A percentile compares a stretch with the other conserved stretches of the same genome.
Evolutionary conservation across 495 filamentous ascomycete species (phyloP).

Genomic region (Neurospora discreta): DNA sequence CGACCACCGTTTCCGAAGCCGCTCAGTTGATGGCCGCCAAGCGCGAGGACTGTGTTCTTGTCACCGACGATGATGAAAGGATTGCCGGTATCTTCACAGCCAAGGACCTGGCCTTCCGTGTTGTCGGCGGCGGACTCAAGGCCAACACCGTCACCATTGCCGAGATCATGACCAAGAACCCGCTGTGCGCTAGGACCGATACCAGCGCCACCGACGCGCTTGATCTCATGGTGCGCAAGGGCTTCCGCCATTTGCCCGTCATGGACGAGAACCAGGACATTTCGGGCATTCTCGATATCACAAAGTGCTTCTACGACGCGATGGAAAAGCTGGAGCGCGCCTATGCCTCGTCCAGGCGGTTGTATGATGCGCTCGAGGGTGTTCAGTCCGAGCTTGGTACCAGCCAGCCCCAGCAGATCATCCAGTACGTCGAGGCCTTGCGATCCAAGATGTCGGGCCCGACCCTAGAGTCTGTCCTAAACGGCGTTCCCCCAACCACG

Average conservation of each 20-base stretch:
- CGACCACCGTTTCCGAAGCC: conserved; percentile 87
- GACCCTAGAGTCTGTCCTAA: conserved; percentile 87
- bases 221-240: conserved; percentile 96
- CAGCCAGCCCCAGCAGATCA: conserved; percentile 94
- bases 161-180: conserved; percentile 99
- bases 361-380: conserved; percentile 95
- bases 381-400: conserved; percentile 97
- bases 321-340: conserved; percentile 99
- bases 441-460: conserved; percentile 96
- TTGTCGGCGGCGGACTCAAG: conserved; percentile 88
- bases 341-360: conserved; percentile 88
- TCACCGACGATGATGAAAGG: conserved; percentile 94
- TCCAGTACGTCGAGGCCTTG: conserved; percentile 95
- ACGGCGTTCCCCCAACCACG: conserved; percentile 82
- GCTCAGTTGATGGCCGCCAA: conserved; percentile 99
- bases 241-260: conserved; percentile 92
- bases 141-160: conserved; percentile 82
- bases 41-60: conserved; percentile 96
- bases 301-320: conserved; percentile 98
- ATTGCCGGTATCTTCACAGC: conserved; percentile 98
- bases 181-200: conserved; percentile 90
- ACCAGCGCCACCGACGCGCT: conserved; percentile 96
- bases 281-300: conserved; percentile 95
- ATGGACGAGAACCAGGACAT: conserved; percentile 99
- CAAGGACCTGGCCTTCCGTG: conserved; percentile 95